Conservation (phyloP, 768 basidiomycete genomes). For the Naematelia aurantialba region DNA sequence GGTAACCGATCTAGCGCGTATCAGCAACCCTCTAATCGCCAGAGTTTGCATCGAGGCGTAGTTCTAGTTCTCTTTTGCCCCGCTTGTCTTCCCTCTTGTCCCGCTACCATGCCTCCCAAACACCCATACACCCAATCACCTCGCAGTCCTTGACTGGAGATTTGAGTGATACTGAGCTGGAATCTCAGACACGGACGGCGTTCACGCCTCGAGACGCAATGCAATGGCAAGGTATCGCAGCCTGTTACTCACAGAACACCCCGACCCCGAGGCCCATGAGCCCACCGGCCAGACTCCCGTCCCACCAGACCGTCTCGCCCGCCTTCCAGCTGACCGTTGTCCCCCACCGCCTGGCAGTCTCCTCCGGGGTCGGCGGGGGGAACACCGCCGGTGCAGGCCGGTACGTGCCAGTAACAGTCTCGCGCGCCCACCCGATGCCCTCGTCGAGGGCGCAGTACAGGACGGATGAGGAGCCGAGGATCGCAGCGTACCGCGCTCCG, state of each 20-base stretch:
- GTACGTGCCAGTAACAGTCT: constrained; percentile 11
- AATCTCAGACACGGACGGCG: no score
- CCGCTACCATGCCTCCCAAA: no score
- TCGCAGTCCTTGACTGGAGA: no score
- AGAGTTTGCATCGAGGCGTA: no score
- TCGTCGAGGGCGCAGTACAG: constrained; percentile 41
- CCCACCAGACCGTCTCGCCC: constrained; percentile 31
- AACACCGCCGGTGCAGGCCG: not conserved
- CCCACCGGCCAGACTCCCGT: constrained; percentile 42
- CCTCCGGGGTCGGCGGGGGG: constrained; percentile 2
- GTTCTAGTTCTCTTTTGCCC: no score
- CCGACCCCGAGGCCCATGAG: constrained; percentile 37
- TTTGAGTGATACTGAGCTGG: no score
- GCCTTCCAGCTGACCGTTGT: constrained; percentile 28
- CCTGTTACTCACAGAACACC: constrained; percentile 27
- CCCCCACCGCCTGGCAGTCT: constrained; percentile 4
- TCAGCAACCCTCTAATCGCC: no score
- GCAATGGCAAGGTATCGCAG: not conserved
- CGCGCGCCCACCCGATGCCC: constrained; percentile 28
- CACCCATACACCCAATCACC: no score
- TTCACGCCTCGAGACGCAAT: no score
- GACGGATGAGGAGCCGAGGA: constrained; percentile 38
- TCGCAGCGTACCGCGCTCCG: constrained; percentile 40
- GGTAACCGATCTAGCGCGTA: constrained; percentile 44
- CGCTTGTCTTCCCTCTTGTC: no score